Evolutionary conservation across 257 asterid species (phyloP).

Genomic region (Forsythia suspensa): DNA sequence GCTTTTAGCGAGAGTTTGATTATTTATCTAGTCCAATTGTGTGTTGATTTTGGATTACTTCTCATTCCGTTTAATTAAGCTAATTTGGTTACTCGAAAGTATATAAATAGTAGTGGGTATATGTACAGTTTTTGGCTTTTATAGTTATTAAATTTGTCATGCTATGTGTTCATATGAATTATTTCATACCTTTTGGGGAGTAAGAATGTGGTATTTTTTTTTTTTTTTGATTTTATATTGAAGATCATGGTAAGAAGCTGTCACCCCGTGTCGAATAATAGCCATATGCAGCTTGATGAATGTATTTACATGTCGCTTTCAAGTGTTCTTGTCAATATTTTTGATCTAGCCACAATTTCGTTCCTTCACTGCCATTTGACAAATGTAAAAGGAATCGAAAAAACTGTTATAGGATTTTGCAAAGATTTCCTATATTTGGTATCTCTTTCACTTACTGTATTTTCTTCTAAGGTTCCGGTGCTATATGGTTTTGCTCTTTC

Average conservation of each 20-base stretch:
- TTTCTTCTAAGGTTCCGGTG: background rate
- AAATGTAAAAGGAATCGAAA: background rate
- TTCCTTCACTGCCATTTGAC: background rate
- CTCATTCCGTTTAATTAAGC: background rate
- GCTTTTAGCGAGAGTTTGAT: constrained; percentile 20
- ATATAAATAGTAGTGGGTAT: background rate
- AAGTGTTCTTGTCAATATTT: background rate
- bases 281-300: background rate
- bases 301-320: background rate
- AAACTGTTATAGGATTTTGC: background rate
- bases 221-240: background rate
- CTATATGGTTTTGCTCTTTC: background rate
- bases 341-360: background rate
- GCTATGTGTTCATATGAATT: background rate
- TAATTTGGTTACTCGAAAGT: background rate
- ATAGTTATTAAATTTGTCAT: background rate
- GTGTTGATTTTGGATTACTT: constrained; percentile 5
- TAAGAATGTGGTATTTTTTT: background rate
- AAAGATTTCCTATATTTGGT: background rate
- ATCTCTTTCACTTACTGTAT: background rate
- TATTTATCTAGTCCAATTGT: constrained; percentile 2
- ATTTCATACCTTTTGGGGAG: background rate
- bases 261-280: background rate
- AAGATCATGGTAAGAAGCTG: background rate
- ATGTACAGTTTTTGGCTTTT: background rate